Evolutionary conservation across 2,329 filamentous ascomycete genomes (phyloP), one percentile per base, ranked within the genome.

Genomic region (Seiridium cupressi): DNA sequence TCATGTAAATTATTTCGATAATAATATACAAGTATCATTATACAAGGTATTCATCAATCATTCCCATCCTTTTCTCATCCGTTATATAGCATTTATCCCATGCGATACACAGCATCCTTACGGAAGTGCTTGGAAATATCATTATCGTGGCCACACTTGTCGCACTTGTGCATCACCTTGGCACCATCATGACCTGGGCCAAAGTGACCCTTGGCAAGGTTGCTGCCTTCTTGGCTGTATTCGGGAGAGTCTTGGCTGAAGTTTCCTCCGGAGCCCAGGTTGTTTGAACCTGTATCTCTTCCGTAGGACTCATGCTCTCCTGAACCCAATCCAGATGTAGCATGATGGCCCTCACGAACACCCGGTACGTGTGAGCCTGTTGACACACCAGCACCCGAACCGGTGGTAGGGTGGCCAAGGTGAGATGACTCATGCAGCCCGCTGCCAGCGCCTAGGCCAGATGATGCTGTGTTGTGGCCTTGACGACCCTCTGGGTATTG

Each of bases 101-200:
- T 62, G n/a, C 65, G 63, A 47, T 68, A 69, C 1, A 65, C 62
- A 2, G 62, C 65, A 13, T 68, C 64, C 58, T 65, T 63, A 36
- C 55, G 59, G 59, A 69, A 69, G 42, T 69, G 67, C 3, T 54
- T 53, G 51, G 61, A 63, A 44, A 69, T 69, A 55, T 69, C 64
- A 18, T 64, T 65, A 8, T 66, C 65, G 10, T 54, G 35, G 1
- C 65, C 64, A 36, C 64, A 66, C 9, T 66, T 62, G 49, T 67
- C 57, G 55, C 65, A 64, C 3, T 51, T 44, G 49, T 68, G 64
- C 46, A 65, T 13, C 4, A 69, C 60, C 57, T 65, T 66, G 10
- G 65, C 61, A 1, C 59, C 63, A 18, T 62, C 34, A 18, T 68
- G 66, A 0, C 63, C 66, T 5, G 66, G 66, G 4, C 66, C 67